Evolutionary conservation across 495 filamentous ascomycete species (phyloP), one percentile per base, ranked within the genome.

Genomic region (Aspergillus heteromorphus): DNA sequence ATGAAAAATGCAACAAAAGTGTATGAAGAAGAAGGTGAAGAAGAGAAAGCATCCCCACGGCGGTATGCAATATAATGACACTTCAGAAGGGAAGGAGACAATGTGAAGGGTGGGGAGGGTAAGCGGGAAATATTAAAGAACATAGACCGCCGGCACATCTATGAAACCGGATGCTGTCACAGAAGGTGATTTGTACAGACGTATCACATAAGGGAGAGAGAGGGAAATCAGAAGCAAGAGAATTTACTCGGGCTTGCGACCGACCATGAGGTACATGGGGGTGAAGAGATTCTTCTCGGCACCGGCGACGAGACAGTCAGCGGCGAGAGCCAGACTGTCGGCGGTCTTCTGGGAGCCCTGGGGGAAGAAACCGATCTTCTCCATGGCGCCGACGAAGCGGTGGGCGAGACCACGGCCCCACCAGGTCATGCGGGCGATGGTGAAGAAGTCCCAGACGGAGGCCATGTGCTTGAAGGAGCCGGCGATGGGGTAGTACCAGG

Each of bases 191-290:
- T 57, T 55, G 45, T 57, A 61, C 50, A 50, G 54, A 30, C 51
- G 51, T 53, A 45, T 52, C 59, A 40, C 40, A 49, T 51, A 25
- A 53, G 9, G 30, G 6, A 53, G 11, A 29, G 29, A 27, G 23
- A 7, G 23, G 11, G 14, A 21, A 21, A 18, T n/a, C n/a, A n/a
- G n/a, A n/a, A n/a, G n/a, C n/a, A n/a, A n/a, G n/a, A n/a, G 11
- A 13, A 40, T 64, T 67, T 75, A 77, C 69, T 75, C 69, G 42
- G 92, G 89, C 78, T 98, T 98, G 73, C 91, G 83, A 34, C 82
- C 93, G 53, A 98, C 84, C 93, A 98, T 97, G 69, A 98, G 76
- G 77, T 97, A 97, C 93, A 98, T 98, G 34, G 93, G 93, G 0
- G 93, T 98, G 76, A 98, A 98, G 16, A 98, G 80, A 66, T 96